phyloP scores from a whole-genome alignment of 257 asterid species.

The Orobanche coerulescens region DNA sequence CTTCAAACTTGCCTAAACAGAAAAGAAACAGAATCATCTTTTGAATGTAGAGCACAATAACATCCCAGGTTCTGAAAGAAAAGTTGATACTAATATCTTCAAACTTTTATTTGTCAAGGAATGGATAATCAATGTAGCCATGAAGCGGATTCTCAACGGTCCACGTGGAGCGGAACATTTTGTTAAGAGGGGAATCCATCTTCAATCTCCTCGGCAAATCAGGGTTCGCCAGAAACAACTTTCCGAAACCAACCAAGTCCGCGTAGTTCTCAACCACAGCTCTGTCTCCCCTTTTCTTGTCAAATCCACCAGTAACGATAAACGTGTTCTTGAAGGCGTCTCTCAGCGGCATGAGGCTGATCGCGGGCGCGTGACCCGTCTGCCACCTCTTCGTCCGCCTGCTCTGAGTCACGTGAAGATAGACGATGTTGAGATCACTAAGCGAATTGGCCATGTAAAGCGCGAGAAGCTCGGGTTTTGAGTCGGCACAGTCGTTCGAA shows the following conservation, averaged over 20 bases:
- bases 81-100: too few species aligned
- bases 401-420: constrained; percentile 44
- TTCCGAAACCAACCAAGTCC: constrained; percentile 48
- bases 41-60: too few species aligned
- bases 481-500: constrained; percentile 27
- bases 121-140: too few species aligned
- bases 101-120: too few species aligned
- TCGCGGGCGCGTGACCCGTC: background rate
- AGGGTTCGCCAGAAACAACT: constrained; percentile 41
- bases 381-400: background rate
- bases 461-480: constrained; percentile 26
- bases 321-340: constrained; percentile 39
- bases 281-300: constrained; percentile 27
- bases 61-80: too few species aligned
- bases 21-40: too few species aligned
- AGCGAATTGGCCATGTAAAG: constrained; percentile 36
- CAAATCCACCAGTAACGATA: constrained; percentile 38
- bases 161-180: too few species aligned
- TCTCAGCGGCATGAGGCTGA: constrained; percentile 14
- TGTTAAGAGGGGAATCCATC: constrained; percentile 35
- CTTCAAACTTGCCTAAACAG: too few species aligned
- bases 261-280: constrained; percentile 32
- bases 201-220: constrained; percentile 32
- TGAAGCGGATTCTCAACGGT: too few species aligned
- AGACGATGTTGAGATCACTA: constrained; percentile 25